Percentiles rank a stretch among this genome's conserved stretches.
These are phyloP conservation scores for Typha latifolia DNA, from an alignment of 176 grass and related monocot species.

Conservation along the genomic window DNA sequence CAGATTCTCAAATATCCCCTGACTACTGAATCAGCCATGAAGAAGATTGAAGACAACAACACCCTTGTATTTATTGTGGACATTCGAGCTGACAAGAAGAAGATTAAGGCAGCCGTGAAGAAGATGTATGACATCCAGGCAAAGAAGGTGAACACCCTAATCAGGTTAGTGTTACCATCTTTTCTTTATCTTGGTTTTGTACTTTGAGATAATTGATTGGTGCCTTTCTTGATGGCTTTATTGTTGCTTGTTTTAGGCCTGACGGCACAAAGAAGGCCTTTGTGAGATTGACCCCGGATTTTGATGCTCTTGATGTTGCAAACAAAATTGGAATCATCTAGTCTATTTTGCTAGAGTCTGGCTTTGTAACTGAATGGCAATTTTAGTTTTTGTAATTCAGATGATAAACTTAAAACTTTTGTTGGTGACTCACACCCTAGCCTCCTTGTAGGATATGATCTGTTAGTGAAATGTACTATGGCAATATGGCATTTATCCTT, in stretches of 20 bases:
- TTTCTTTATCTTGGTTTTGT: background rate
- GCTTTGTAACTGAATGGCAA: no score
- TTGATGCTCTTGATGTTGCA: constrained; percentile 61
- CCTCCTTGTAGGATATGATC: no score
- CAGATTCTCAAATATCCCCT: constrained; percentile 73
- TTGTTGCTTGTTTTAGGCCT: constrained; percentile 27
- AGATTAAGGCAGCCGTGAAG: constrained; percentile 80
- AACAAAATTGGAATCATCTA: constrained; percentile 83
- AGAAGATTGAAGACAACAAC: constrained; percentile 84
- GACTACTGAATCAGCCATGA: constrained; percentile 72
- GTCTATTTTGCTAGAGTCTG: constrained; percentile 1
- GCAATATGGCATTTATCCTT: no score
- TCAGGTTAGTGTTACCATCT: constrained; percentile 33
- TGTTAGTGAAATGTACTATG: no score
- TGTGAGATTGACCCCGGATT: constrained; percentile 60
- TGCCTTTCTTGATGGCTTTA: background rate
- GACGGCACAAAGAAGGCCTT: constrained; percentile 79
- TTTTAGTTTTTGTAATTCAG: no score
- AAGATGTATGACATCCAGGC: constrained; percentile 81
- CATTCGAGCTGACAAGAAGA: constrained; percentile 72
- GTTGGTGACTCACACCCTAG: no score
- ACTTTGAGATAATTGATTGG: background rate
- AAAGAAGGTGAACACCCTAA: constrained; percentile 73
- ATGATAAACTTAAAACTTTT: no score
- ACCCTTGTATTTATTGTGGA: constrained; percentile 68